These are phyloP conservation scores for Mycena kentingensis DNA, from an alignment of 768 basidiomycete genomes.

Conservation along the genomic window DNA sequence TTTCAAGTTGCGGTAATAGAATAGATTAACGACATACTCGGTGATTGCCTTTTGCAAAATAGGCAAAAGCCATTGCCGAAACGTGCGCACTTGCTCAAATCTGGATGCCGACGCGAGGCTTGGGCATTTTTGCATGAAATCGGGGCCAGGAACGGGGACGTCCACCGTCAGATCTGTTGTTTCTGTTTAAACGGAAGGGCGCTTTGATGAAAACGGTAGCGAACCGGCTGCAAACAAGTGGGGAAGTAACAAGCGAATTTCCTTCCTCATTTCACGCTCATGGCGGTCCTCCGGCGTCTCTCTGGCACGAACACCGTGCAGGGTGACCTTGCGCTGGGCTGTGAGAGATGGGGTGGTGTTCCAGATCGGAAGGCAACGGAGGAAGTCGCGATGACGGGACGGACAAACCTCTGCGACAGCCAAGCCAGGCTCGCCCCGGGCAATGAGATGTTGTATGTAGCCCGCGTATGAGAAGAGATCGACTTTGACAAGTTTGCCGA, in stretches of 20 bases:
- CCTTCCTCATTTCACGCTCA: slow-evolving; percentile 71
- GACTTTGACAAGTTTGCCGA: slow-evolving; percentile 69
- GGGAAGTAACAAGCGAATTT: slow-evolving; percentile 65
- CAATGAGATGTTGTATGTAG: slow-evolving; percentile 81
- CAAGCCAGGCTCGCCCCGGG: slow-evolving; percentile 70
- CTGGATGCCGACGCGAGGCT: slow-evolving; percentile 57
- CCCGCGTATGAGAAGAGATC: slow-evolving; percentile 72
- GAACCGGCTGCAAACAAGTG: slow-evolving; percentile 64
- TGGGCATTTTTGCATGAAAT: slow-evolving; percentile 46
- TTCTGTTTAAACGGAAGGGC: too few relatives aligned
- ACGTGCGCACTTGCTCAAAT: slow-evolving; percentile 72
- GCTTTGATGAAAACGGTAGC: not conserved
- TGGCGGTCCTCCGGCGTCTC: slow-evolving; percentile 71
- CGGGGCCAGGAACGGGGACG: slow-evolving; percentile 25
- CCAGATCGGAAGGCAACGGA: slow-evolving; percentile 73
- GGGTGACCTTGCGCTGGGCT: slow-evolving; percentile 66
- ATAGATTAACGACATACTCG: slow-evolving; percentile 37
- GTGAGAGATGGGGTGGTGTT: slow-evolving; percentile 58
- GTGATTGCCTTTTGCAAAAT: slow-evolving; percentile 55
- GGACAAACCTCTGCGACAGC: slow-evolving; percentile 49
- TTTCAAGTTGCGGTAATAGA: not conserved
- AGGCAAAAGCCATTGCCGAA: slow-evolving; percentile 77
- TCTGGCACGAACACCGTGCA: slow-evolving; percentile 70
- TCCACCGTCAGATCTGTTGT: slow-evolving; percentile 33
- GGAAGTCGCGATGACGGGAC: slow-evolving; percentile 70